Conservation (phyloP, 2,329 filamentous ascomycete genomes). For the Fusarium sp. region DNA sequence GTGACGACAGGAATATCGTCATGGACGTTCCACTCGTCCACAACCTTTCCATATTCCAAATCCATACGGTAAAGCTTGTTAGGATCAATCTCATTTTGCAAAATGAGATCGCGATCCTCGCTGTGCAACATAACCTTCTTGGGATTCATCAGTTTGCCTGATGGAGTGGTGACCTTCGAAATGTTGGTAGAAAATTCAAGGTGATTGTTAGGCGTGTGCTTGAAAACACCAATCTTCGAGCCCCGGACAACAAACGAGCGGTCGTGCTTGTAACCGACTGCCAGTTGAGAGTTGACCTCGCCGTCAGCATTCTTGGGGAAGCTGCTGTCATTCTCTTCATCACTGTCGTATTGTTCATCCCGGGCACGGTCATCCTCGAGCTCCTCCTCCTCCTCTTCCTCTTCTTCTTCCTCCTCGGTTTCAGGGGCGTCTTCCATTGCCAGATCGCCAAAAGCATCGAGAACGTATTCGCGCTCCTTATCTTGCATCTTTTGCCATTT, state of each 20-base stretch:
- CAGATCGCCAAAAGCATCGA: slow-evolving; percentile 94
- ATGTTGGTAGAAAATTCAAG: slow-evolving; percentile 98
- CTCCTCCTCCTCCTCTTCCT: slow-evolving; percentile 66
- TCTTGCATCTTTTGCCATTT: slow-evolving; percentile 97
- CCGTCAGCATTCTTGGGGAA: slow-evolving; percentile 80
- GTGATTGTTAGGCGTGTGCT: slow-evolving; percentile 91
- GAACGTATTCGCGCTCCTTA: slow-evolving; percentile 90
- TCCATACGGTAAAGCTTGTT: slow-evolving; percentile 98
- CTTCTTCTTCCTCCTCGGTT: slow-evolving; percentile 56
- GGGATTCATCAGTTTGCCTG: slow-evolving; percentile 88
- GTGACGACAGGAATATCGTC: slow-evolving; percentile 93
- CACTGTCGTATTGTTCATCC: slow-evolving; percentile 75
- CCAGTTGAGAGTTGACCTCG: slow-evolving; percentile 91
- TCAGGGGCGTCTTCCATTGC: slow-evolving; percentile 82
- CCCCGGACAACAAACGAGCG: slow-evolving; percentile 96
- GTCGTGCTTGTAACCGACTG: slow-evolving; percentile 97
- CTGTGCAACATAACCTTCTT: slow-evolving; percentile 97
- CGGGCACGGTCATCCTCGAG: slow-evolving; percentile 71
- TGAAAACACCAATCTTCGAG: slow-evolving; percentile 99
- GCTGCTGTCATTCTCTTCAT: slow-evolving; percentile 78
- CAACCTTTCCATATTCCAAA: slow-evolving; percentile 95
- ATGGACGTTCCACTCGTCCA: slow-evolving; percentile 98
- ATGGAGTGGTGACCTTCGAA: slow-evolving; percentile 90
- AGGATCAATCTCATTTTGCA: slow-evolving; percentile 85
- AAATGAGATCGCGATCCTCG: slow-evolving; percentile 87